Evolutionary conservation across 139 green algal species (phyloP), one percentile per base, ranked within the genome.

Genomic region (Picochlorum sp.): DNA sequence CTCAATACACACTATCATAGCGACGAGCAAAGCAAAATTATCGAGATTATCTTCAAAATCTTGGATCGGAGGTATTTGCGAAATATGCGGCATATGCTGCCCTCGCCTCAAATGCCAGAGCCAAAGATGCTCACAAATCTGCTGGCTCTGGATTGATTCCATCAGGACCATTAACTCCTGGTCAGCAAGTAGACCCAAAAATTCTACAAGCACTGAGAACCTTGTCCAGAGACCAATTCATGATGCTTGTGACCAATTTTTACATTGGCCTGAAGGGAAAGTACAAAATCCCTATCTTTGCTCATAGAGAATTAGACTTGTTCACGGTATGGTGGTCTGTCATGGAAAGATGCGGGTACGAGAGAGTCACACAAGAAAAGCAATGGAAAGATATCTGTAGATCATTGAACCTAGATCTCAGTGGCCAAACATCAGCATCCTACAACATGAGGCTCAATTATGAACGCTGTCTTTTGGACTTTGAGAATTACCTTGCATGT

Each of bases 371-470:
- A 15, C 57, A 47, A 23, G 61, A 57, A 63, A 88, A 88, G 67
- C 80, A 70, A 26, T 92, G 85, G 85, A 74, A 78, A 47, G 85
- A 91, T 18, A 72, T 91, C 2, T 91, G 85, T 72, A 66, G 77
- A 2, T 78, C 56, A 16, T 56, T 91, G 57, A 66, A 73, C 23
- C 28, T 88, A 23, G 79, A 90, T 57, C 62, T 84, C 18, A 69
- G 41, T 2, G 73, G 76, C 13, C 83, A 88, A 65, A 88, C 84
- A 57, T 81, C 67, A 51, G 81, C 80, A 5, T 81, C 70, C 0
- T 86, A 78, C 59, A 86, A 81, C 71, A 88, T 92, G 84, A 80
- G 84, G 47, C 64, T 76, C 18, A 85, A 85, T 74, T 92, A 92
- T 66, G 80, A 92, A 66, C 75, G 74, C 51, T 90, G 79, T 73